These are phyloP conservation scores for Trichomonascaceae sp. DNA, from an alignment of 1,139 yeast genomes.

Conservation along the genomic window DNA sequence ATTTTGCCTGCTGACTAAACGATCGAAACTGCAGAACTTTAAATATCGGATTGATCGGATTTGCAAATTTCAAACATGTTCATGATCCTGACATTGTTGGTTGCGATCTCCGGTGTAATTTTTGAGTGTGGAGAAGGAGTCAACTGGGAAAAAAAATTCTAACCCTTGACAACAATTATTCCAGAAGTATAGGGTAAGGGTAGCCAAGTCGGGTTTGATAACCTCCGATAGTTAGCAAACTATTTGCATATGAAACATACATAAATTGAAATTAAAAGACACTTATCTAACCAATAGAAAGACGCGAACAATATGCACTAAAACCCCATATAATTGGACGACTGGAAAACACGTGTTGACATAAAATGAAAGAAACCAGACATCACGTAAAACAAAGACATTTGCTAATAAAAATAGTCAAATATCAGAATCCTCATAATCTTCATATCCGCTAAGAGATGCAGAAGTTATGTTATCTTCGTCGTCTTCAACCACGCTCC, in stretches of 20 bases:
- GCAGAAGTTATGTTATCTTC: conserved; percentile 22
- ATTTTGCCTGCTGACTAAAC: not conserved
- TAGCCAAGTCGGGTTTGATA: not conserved
- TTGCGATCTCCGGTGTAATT: not conserved
- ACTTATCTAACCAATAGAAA: not conserved
- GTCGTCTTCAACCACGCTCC: conserved; percentile 24
- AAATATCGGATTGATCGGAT: not conserved
- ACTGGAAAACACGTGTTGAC: not conserved
- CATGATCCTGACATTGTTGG: not conserved
- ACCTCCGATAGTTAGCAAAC: not conserved
- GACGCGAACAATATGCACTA: not conserved
- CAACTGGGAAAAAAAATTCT: not conserved
- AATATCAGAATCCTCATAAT: conserved; percentile 19
- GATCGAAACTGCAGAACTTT: not conserved
- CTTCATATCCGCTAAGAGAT: conserved; percentile 23
- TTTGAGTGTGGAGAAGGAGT: not conserved
- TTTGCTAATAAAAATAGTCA: not conserved
- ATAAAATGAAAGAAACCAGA: not conserved
- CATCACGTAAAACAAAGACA: not conserved
- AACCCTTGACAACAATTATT: not conserved
- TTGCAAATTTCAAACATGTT: too few species aligned
- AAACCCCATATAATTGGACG: not conserved
- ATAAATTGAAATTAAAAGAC: not conserved
- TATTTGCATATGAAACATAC: not conserved
- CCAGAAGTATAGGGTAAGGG: not conserved